Evolutionary conservation across 2,329 filamentous ascomycete species (phyloP).

Genomic region (Trichophyton rubrum): DNA sequence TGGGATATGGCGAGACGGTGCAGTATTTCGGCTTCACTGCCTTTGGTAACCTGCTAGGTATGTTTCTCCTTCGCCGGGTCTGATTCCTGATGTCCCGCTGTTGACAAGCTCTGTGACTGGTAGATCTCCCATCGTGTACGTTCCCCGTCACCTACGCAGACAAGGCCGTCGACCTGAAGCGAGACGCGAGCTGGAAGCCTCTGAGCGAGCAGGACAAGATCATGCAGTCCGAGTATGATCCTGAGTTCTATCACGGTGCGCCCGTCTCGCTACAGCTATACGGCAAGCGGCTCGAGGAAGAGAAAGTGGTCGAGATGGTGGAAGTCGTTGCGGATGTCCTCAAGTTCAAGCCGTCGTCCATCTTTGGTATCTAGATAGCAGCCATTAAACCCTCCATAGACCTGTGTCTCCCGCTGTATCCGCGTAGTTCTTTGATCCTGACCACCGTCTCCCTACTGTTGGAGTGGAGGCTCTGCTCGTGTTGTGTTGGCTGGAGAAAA

Average conservation of each 20-base stretch:
- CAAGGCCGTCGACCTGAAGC: constrained; percentile 14
- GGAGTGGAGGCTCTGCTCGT: not conserved
- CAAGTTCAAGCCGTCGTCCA: constrained; percentile 5
- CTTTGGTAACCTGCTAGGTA: constrained; percentile 20
- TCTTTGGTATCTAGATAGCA: not conserved
- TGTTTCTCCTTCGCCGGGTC: constrained; percentile 2
- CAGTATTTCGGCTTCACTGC: constrained; percentile 20
- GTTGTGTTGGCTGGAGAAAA: not conserved
- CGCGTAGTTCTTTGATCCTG: too few species aligned
- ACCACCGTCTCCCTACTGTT: too few species aligned
- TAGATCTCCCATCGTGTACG: constrained; percentile 19
- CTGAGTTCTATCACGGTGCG: constrained; percentile 22
- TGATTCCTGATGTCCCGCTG: not conserved
- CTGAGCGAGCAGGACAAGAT: constrained; percentile 19
- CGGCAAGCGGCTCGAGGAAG: constrained; percentile 20
- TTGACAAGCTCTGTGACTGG: not conserved
- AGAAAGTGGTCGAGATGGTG: constrained; percentile 27
- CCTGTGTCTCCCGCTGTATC: too few species aligned
- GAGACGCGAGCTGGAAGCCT: constrained; percentile 20
- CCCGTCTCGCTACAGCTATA: constrained; percentile 21
- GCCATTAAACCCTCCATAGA: too few species aligned
- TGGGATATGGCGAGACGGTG: constrained; percentile 17
- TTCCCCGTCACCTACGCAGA: constrained; percentile 15
- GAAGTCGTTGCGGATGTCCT: constrained; percentile 23
- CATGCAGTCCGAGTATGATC: constrained; percentile 19